Conservation (phyloP, 257 asterid species). For the Przewalskia tangutica region DNA sequence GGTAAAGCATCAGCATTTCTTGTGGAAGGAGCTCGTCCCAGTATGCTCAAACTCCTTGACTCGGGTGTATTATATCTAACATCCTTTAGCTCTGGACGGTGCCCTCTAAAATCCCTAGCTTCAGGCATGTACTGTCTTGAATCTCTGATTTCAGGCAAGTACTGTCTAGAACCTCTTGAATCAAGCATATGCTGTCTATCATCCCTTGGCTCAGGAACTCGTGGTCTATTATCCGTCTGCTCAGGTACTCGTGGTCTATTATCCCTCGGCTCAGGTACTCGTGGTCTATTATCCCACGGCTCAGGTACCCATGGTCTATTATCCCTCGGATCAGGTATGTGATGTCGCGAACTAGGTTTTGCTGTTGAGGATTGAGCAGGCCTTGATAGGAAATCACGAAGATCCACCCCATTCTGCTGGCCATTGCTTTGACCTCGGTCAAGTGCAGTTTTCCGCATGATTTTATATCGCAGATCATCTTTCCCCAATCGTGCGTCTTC, state of each 20-base stretch:
- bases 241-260: slow-evolving; percentile 14
- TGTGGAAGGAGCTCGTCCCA: slow-evolving; percentile 14
- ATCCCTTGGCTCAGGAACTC: background rate
- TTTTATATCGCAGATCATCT: slow-evolving; percentile 78
- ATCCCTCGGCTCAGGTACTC: slow-evolving; percentile 34
- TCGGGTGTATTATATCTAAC: slow-evolving; percentile 32
- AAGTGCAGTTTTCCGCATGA: slow-evolving; percentile 37
- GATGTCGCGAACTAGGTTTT: slow-evolving; percentile 24
- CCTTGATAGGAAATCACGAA: slow-evolving; percentile 72
- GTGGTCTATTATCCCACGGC: slow-evolving; percentile 11
- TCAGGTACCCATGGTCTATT: background rate
- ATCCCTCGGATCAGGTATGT: slow-evolving; percentile 21
- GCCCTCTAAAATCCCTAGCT: slow-evolving; percentile 26
- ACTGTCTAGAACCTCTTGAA: background rate
- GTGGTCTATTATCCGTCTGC: slow-evolving; percentile 2
- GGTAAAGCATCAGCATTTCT: slow-evolving; percentile 34
- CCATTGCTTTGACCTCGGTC: slow-evolving; percentile 35
- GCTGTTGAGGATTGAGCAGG: slow-evolving; percentile 66
- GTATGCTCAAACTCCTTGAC: slow-evolving; percentile 21
- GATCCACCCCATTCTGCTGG: slow-evolving; percentile 52
- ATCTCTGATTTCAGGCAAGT: slow-evolving; percentile 34
- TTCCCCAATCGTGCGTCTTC: slow-evolving; percentile 42
- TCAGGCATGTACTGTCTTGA: slow-evolving; percentile 29
- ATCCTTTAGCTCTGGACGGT: slow-evolving; percentile 30
- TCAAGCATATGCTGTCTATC: background rate